Conservation (phyloP, 768 basidiomycete species). For the Lentinula guzmanii region DNA sequence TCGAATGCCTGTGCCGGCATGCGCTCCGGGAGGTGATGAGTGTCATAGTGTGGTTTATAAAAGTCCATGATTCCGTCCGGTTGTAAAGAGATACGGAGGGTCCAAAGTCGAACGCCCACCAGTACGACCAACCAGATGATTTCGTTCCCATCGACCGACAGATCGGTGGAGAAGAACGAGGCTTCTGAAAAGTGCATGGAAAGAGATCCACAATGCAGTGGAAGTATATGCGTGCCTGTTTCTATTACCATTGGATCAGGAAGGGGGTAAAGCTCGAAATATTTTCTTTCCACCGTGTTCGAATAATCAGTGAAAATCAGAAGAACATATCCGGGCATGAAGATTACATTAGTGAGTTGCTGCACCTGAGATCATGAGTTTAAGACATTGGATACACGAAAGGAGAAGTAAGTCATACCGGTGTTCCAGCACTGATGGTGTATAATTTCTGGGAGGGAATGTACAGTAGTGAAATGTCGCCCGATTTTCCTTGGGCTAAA, state of each 20-base stretch:
- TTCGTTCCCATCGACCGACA: not conserved
- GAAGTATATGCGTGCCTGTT: not conserved
- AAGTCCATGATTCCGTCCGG: not conserved
- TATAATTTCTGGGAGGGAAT: not conserved
- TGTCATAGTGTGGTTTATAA: not conserved
- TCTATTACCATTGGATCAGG: not conserved
- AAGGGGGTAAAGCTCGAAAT: not conserved
- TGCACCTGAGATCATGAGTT: not conserved
- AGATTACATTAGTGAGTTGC: not conserved
- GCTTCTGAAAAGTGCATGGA: not conserved
- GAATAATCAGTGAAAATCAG: not conserved
- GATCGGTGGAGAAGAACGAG: not conserved
- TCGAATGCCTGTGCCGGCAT: not conserved
- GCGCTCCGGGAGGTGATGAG: not conserved
- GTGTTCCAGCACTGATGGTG: not conserved
- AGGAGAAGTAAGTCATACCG: not conserved
- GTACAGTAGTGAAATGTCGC: not conserved
- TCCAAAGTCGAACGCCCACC: not conserved
- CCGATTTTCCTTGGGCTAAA: not conserved
- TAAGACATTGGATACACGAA: not conserved
- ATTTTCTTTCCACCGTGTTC: not conserved
- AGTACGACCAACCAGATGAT: not conserved
- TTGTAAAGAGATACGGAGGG: not conserved
- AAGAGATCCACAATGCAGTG: not conserved
- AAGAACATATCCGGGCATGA: not conserved